A percentile compares a stretch with the other conserved stretches of the same genome.
Conservation (phyloP, 2,329 filamentous ascomycete genomes). For the Exophiala viscosa region DNA sequence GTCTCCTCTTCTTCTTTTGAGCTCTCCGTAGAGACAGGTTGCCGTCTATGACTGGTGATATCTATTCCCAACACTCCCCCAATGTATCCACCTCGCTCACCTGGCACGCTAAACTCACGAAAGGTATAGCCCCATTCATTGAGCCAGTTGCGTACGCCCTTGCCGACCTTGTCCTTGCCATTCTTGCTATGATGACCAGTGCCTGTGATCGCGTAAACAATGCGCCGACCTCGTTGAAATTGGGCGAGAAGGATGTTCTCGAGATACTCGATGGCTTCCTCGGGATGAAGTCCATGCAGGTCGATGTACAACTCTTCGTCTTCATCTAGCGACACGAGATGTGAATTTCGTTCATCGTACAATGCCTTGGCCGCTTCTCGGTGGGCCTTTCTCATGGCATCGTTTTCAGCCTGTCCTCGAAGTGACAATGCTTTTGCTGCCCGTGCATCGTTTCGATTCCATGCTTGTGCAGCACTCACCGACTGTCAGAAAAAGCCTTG, state of each 20-base stretch:
- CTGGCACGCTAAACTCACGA: constrained; percentile 91
- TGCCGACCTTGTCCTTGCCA: constrained; percentile 97
- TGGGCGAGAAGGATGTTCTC: constrained; percentile 85
- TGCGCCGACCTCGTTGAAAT: constrained; percentile 61
- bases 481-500: background rate
- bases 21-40: constrained; percentile 33
- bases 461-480: constrained; percentile 87
- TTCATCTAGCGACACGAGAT: constrained; percentile 45
- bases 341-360: constrained; percentile 89
- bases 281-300: constrained; percentile 94
- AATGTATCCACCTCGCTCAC: constrained; percentile 77
- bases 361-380: constrained; percentile 86
- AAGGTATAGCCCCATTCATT: constrained; percentile 96
- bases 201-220: constrained; percentile 93
- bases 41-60: constrained; percentile 56
- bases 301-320: constrained; percentile 84
- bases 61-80: constrained; percentile 64
- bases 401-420: constrained; percentile 92
- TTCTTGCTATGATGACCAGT: constrained; percentile 98
- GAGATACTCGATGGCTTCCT: constrained; percentile 93
- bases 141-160: constrained; percentile 83
- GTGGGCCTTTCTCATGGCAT: constrained; percentile 94
- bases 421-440: constrained; percentile 93
- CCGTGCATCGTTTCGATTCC: constrained; percentile 95
- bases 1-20: constrained; percentile 29